Conservation (phyloP, 768 basidiomycete genomes). For the Boletus sp. region DNA sequence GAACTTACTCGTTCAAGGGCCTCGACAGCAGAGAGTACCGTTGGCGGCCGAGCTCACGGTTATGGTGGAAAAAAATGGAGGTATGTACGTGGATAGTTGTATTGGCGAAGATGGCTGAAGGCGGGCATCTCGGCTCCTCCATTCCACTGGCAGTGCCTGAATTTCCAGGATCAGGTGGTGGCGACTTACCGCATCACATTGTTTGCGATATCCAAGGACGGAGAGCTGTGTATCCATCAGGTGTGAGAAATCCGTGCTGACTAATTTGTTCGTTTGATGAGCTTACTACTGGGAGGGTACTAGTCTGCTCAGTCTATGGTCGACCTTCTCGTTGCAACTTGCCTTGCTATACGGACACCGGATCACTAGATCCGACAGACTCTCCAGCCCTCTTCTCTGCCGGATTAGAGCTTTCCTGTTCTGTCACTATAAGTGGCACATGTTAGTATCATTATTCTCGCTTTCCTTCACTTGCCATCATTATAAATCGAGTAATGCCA, state of each 20-base stretch:
- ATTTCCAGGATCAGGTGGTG: conserved; percentile 20
- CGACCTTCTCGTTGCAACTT: conserved; percentile 32
- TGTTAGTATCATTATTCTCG: not conserved
- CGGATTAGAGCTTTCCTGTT: not conserved
- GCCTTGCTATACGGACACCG: conserved; percentile 30
- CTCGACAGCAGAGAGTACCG: conserved; percentile 23
- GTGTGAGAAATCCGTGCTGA: conserved; percentile 11
- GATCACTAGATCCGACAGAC: conserved; percentile 16
- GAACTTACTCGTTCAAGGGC: conserved; percentile 20
- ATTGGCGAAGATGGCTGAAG: not conserved
- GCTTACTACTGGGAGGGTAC: conserved; percentile 4
- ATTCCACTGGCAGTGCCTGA: conserved; percentile 19
- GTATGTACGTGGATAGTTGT: conserved; percentile 18
- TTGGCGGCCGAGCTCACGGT: conserved; percentile 18
- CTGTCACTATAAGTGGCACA: not conserved
- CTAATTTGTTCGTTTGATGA: not conserved
- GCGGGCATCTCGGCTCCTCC: not conserved
- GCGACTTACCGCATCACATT: conserved; percentile 31
- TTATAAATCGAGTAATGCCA: conserved; percentile 2
- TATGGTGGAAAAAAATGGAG: conserved; percentile 18
- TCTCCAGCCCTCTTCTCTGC: not conserved
- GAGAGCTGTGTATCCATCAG: conserved; percentile 29
- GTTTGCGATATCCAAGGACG: conserved; percentile 31
- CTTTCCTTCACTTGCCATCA: not conserved
- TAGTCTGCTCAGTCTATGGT: conserved; percentile 26